Percentiles rank a stretch among this genome's conserved stretches.
phyloP scores from a whole-genome alignment of 2,329 filamentous ascomycete genomes.

The Colletotrichum liriopes region DNA sequence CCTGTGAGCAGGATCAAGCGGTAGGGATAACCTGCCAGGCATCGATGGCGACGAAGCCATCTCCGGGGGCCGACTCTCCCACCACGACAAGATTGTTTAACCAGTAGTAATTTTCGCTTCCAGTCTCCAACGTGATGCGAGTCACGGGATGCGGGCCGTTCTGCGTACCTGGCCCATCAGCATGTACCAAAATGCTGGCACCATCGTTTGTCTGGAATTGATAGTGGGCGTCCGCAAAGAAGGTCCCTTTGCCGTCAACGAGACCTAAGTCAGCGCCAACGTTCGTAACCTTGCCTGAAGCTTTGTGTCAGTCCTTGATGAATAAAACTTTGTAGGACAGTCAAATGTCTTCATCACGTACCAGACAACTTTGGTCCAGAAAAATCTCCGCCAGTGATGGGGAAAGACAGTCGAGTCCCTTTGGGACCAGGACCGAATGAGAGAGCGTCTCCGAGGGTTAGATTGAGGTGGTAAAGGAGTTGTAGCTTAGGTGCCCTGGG shows the following conservation, averaged over 20 bases:
- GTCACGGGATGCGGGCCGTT: conserved; percentile 6
- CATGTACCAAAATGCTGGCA: conserved; percentile 16
- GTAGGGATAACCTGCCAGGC: conserved; percentile 6
- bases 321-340: neutral
- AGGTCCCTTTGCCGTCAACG: conserved; percentile 2
- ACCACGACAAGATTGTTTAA: conserved; percentile 12
- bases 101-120: conserved; percentile 19
- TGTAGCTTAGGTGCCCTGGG: neutral
- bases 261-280: conserved; percentile 21
- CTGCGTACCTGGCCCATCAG: neutral
- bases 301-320: neutral
- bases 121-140: conserved; percentile 17
- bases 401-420: conserved; percentile 6
- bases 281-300: neutral
- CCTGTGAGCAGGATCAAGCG: neutral
- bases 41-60: conserved; percentile 6
- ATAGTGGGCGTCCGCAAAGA: conserved; percentile 1
- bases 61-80: neutral
- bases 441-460: neutral
- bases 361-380: conserved; percentile 3
- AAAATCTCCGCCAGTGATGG: neutral
- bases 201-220: conserved; percentile 23
- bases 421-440: conserved; percentile 9
- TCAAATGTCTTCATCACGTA: neutral
- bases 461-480: neutral